Evolutionary conservation across 495 filamentous ascomycete genomes (phyloP).

Genomic region (Daldinia grandis): DNA sequence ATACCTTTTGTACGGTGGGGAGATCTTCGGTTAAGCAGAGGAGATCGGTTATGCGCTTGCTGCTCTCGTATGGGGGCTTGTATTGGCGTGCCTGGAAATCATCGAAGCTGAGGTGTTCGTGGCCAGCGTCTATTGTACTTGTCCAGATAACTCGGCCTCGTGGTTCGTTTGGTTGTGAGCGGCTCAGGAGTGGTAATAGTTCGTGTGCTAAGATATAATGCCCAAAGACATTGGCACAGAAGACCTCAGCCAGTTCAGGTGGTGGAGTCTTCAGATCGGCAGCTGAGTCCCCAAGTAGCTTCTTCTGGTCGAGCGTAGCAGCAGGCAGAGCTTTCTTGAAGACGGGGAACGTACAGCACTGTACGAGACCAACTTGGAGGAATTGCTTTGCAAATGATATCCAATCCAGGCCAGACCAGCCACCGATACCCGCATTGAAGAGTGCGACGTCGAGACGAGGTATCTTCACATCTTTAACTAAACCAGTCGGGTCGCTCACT

Average conservation of each 20-base stretch:
- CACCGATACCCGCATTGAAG: slow-evolving; percentile 90
- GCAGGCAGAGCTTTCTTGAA: slow-evolving; percentile 75
- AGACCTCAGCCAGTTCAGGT: slow-evolving; percentile 72
- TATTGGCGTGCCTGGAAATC: slow-evolving; percentile 81
- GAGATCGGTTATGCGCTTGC: slow-evolving; percentile 86
- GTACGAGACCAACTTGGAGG: slow-evolving; percentile 66
- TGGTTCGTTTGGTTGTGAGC: slow-evolving; percentile 49
- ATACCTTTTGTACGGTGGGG: slow-evolving; percentile 67
- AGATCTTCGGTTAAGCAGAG: slow-evolving; percentile 77
- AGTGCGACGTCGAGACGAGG: slow-evolving; percentile 81
- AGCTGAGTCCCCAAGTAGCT: slow-evolving; percentile 30
- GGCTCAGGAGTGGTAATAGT: slow-evolving; percentile 73
- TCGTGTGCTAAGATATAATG: slow-evolving; percentile 91
- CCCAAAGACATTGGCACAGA: slow-evolving; percentile 92
- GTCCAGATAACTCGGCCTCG: slow-evolving; percentile 81
- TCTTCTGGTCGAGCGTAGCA: slow-evolving; percentile 53
- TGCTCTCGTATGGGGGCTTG: slow-evolving; percentile 75
- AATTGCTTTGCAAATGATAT: slow-evolving; percentile 64
- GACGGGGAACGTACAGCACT: slow-evolving; percentile 77
- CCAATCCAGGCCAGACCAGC: slow-evolving; percentile 85
- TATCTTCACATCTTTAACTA: slow-evolving; percentile 57
- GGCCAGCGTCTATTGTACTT: slow-evolving; percentile 75
- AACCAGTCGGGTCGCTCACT: slow-evolving; percentile 53
- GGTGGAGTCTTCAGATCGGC: slow-evolving; percentile 16
- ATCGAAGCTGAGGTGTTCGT: slow-evolving; percentile 61